A percentile compares a stretch with the other conserved stretches of the same genome.
Evolutionary conservation across 345 rosid species (phyloP).

Genomic region (Cardiospermum halicacabum): DNA sequence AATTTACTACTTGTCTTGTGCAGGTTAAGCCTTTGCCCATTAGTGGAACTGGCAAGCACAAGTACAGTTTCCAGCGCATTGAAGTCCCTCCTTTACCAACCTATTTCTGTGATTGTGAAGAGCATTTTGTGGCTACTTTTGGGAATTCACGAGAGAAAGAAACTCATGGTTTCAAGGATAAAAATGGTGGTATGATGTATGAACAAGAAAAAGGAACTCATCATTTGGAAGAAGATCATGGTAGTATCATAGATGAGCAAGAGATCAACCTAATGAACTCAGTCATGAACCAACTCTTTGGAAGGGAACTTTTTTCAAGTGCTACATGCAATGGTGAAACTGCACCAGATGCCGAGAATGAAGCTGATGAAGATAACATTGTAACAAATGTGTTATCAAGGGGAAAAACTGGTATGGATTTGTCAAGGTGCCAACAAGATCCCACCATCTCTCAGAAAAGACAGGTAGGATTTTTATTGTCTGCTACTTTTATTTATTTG

Average conservation of each 20-base stretch:
- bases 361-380: constrained; percentile 34
- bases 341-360: constrained; percentile 16
- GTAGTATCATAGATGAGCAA: constrained; percentile 40
- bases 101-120: constrained; percentile 83
- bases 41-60: constrained; percentile 85
- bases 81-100: constrained; percentile 48
- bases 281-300: constrained; percentile 67
- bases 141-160: constrained; percentile 22
- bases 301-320: constrained; percentile 31
- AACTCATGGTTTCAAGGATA: constrained; percentile 30
- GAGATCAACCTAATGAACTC: constrained; percentile 46
- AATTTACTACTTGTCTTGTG: constrained; percentile 5
- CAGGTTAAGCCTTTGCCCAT: constrained; percentile 70
- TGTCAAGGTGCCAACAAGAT: constrained; percentile 4
- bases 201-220: constrained; percentile 44
- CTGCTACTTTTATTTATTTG: background rate
- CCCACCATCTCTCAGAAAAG: background rate
- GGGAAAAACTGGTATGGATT: constrained; percentile 10
- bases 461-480: constrained; percentile 21
- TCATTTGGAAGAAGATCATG: constrained; percentile 32
- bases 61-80: constrained; percentile 75
- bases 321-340: background rate
- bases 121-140: constrained; percentile 43
- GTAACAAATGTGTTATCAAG: constrained; percentile 33
- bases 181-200: constrained; percentile 33